phyloP scores from a whole-genome alignment of 2,329 filamentous ascomycete species.

The Talaromyces sp. region DNA sequence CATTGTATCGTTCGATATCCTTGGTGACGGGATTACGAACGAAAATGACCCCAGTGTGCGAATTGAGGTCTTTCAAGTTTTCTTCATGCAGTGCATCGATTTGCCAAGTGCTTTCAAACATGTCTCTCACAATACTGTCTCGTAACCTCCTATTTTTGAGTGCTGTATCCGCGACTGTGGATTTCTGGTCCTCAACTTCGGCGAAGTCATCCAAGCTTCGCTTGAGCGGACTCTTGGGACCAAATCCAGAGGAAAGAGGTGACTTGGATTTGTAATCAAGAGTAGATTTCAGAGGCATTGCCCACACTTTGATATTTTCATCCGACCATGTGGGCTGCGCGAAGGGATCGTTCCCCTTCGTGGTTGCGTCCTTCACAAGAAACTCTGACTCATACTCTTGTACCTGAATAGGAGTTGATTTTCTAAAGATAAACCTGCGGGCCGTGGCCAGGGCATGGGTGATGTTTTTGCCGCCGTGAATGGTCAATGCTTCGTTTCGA shows the following conservation, averaged over 20 bases:
- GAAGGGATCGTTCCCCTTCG: slow-evolving; percentile 16
- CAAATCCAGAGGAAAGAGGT: not conserved
- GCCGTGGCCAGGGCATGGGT: slow-evolving; percentile 76
- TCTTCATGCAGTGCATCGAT: slow-evolving; percentile 65
- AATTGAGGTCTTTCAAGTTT: slow-evolving; percentile 59
- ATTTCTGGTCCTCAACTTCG: slow-evolving; percentile 15
- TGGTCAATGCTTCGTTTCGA: slow-evolving; percentile 39
- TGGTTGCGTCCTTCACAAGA: slow-evolving; percentile 10
- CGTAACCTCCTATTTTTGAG: slow-evolving; percentile 46
- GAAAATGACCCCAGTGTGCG: slow-evolving; percentile 66
- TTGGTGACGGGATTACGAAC: slow-evolving; percentile 57
- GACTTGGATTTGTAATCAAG: slow-evolving; percentile 15
- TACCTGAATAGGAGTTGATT: slow-evolving; percentile 67
- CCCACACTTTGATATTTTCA: slow-evolving; percentile 76
- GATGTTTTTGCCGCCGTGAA: slow-evolving; percentile 78
- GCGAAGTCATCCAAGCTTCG: slow-evolving; percentile 47
- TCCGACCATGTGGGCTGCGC: slow-evolving; percentile 67
- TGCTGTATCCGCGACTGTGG: slow-evolving; percentile 15
- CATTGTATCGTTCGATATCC: slow-evolving; percentile 63
- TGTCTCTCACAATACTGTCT: slow-evolving; percentile 62
- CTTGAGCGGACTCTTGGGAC: slow-evolving; percentile 36
- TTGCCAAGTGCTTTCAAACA: slow-evolving; percentile 75
- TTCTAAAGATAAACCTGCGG: slow-evolving; percentile 79
- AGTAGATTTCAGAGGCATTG: slow-evolving; percentile 53
- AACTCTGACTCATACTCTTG: slow-evolving; percentile 56